A percentile compares a stretch with the other conserved stretches of the same genome.
phyloP scores from a whole-genome alignment of 2,329 filamentous ascomycete genomes.

The Onygena corvina region DNA sequence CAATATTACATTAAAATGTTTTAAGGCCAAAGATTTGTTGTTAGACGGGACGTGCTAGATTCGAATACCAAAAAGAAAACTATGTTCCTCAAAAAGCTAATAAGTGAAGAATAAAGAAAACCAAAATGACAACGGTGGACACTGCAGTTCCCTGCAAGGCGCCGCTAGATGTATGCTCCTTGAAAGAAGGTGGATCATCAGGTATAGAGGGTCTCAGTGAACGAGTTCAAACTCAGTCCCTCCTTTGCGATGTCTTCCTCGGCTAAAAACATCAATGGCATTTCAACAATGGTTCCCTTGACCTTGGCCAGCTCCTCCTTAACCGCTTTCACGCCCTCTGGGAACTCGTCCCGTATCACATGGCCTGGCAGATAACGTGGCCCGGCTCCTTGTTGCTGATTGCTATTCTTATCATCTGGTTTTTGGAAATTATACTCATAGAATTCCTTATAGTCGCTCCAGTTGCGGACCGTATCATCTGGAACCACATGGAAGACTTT shows the following conservation, averaged over 20 bases:
- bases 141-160: neutral
- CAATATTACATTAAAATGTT: no score
- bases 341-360: slow-evolving; percentile 67
- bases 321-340: slow-evolving; percentile 58
- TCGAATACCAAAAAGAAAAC: neutral
- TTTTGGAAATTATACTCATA: slow-evolving; percentile 48
- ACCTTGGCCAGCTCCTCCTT: slow-evolving; percentile 57
- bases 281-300: slow-evolving; percentile 66
- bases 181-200: slow-evolving; percentile 20
- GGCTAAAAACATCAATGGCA: slow-evolving; percentile 78
- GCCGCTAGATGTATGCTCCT: neutral
- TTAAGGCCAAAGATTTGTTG: neutral
- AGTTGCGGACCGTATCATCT: slow-evolving; percentile 45
- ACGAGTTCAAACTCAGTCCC: slow-evolving; percentile 57
- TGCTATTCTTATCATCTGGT: slow-evolving; percentile 36
- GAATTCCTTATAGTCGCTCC: slow-evolving; percentile 52
- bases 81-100: neutral
- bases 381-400: slow-evolving; percentile 23
- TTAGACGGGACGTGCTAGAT: neutral
- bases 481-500: slow-evolving; percentile 53
- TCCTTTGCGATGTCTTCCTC: slow-evolving; percentile 78
- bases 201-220: slow-evolving; percentile 65
- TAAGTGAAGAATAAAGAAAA: neutral
- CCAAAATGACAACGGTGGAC: neutral
- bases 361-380: slow-evolving; percentile 72